phyloP scores from a whole-genome alignment of 2,329 filamentous ascomycete species.

The Colletotrichum eremochloae region DNA sequence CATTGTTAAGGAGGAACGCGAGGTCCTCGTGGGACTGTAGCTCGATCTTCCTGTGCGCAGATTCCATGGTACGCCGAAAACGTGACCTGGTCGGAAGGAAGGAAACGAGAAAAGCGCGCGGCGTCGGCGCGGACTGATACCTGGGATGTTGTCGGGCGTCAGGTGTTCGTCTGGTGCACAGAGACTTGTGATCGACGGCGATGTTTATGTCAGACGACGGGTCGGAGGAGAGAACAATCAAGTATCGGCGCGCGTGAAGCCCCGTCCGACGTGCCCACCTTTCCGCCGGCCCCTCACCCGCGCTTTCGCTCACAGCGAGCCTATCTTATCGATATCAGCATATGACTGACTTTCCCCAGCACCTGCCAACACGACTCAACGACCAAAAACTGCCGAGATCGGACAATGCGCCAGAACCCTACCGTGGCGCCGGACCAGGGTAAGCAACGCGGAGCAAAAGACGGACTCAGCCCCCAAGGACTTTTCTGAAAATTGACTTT shows the following conservation, averaged over 20 bases:
- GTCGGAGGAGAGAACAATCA: not conserved
- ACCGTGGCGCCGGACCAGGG: not conserved
- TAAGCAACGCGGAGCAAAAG: constrained; percentile 17
- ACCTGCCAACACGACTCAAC: not conserved
- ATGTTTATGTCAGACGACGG: constrained; percentile 2
- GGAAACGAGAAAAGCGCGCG: not conserved
- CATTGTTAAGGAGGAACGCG: constrained; percentile 76
- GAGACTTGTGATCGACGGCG: not conserved
- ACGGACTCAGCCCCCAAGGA: not conserved
- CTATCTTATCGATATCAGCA: constrained; percentile 10
- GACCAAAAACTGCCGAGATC: constrained; percentile 32
- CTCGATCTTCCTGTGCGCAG: constrained; percentile 80
- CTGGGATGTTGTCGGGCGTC: not conserved
- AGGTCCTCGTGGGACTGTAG: constrained; percentile 83
- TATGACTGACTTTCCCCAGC: not conserved
- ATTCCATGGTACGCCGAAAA: constrained; percentile 48
- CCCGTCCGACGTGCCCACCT: constrained; percentile 15
- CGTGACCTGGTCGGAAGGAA: not conserved
- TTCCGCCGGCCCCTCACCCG: not conserved
- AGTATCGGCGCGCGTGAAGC: constrained; percentile 6
- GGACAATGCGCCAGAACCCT: constrained; percentile 2
- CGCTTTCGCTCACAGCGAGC: not conserved
- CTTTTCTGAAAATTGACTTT: constrained; percentile 2
- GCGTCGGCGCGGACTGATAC: too few species aligned
- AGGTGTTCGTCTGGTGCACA: not conserved